Evolutionary conservation across 2,329 filamentous ascomycete species (phyloP).

Genomic region (Exophiala sideris): DNA sequence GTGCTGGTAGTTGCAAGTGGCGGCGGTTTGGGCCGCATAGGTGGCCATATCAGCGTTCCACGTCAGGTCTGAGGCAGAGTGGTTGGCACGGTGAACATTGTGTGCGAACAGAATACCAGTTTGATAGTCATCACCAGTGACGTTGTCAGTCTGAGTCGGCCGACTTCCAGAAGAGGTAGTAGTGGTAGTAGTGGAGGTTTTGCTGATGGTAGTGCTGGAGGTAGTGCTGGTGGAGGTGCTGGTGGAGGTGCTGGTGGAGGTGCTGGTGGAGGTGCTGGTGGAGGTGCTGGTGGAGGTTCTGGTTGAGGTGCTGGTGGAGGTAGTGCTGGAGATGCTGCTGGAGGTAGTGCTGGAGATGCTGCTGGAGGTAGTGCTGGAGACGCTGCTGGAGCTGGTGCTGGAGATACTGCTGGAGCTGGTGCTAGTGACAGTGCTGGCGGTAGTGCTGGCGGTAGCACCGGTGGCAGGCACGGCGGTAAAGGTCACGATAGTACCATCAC

Average conservation of each 20-base stretch:
- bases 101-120: constrained; percentile 61
- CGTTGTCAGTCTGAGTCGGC: constrained; percentile 45
- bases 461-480: too few relatives aligned
- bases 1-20: constrained; percentile 69
- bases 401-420: too few relatives aligned
- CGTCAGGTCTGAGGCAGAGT: constrained; percentile 62
- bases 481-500: too few relatives aligned
- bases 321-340: background rate
- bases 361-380: background rate
- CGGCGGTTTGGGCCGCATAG: constrained; percentile 62
- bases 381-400: too few relatives aligned
- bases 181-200: constrained; percentile 1
- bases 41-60: constrained; percentile 64
- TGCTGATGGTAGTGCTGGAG: constrained; percentile 1
- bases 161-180: constrained; percentile 44
- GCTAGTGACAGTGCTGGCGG: too few relatives aligned
- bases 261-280: constrained; percentile 4
- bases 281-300: background rate
- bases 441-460: too few relatives aligned
- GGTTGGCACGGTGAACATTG: constrained; percentile 81
- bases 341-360: constrained; percentile 2
- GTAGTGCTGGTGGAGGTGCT: constrained; percentile 1
- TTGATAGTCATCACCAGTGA: constrained; percentile 25
- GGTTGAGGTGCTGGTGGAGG: constrained; percentile 4
- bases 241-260: background rate